Evolutionary conservation across 345 rosid species (phyloP), one percentile per base, ranked within the genome.

Genomic region (Eucalyptus curtisii): DNA sequence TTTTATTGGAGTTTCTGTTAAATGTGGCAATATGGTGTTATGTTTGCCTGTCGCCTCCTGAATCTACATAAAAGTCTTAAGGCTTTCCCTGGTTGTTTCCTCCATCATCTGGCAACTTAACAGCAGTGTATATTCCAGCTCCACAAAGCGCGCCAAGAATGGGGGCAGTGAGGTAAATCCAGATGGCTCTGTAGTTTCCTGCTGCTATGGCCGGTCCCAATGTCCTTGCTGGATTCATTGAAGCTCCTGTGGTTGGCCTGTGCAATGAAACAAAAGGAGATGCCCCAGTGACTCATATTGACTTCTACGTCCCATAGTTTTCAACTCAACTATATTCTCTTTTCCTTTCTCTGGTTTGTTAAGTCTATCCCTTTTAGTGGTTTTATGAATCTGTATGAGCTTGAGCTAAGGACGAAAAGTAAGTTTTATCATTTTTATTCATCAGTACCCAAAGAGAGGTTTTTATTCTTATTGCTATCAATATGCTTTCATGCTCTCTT

Each of bases 191-290:
- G 92, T 91, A 97, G 91, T 96, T 97, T 90, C 95, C 97, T 89
- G 94, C 96, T 52, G 97, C 99, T 85, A 96, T 89, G 11, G 99
- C 99, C 55, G 99, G 99, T 24, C 98, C 98, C 61, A 95, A 66
- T 84, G 98, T 97, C 92, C 99, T 94, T 48, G 92, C 98, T 7
- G 99, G 99, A 90, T 97, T 97, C 99, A 97, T 96, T 4, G 97
- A 96, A 64, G 94, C 99, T 24, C 97, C 96, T 17, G 99, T 95
- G 86, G 95, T 86, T 12, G 95, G 94, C 88, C 97, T 96, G 84
- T 76, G 47, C 84, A 37, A 76, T 76, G 84, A 76, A 40, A 40
- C 15, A 40, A 40, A 19, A 37, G 14, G 84, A 76, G 84, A 76
- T 40, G 84, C 24, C 15, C 84, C 47, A 20, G 84, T 40, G 55